These are phyloP conservation scores for Phialophora verrucosa DNA, from an alignment of 2,329 filamentous ascomycete genomes.

Conservation along the genomic window DNA sequence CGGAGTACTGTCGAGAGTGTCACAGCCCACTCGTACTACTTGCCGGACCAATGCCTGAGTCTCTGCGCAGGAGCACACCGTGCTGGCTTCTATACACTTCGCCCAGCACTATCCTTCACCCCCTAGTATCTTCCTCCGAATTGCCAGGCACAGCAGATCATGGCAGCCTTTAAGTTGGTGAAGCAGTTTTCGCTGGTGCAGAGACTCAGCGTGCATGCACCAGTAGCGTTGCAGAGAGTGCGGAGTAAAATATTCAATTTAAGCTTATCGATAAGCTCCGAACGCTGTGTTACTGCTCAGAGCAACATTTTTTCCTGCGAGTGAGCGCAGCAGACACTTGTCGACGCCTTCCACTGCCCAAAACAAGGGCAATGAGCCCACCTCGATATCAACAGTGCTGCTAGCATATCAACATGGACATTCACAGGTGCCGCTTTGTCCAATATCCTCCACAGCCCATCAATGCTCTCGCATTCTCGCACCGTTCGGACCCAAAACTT, in stretches of 20 bases:
- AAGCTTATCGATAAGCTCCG: neutral
- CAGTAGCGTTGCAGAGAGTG: neutral
- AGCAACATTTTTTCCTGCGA: neutral
- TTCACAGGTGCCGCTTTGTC: slow-evolving; percentile 96
- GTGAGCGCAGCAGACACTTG: neutral
- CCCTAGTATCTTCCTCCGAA: neutral
- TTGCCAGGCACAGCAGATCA: too few species aligned
- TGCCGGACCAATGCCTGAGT: too few species aligned
- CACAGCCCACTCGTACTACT: too few species aligned
- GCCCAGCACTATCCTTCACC: neutral
- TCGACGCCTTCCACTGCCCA: neutral
- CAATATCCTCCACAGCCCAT: slow-evolving; percentile 90
- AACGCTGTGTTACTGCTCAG: neutral
- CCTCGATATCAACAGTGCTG: neutral
- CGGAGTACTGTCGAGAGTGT: too few species aligned
- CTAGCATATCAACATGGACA: slow-evolving; percentile 69
- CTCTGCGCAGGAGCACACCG: neutral
- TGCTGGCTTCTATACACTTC: neutral
- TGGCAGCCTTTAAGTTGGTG: too few species aligned
- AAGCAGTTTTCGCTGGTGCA: too few species aligned
- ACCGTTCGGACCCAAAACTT: slow-evolving; percentile 63
- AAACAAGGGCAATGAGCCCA: neutral
- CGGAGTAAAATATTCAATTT: neutral
- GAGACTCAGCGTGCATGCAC: too few species aligned
- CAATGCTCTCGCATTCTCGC: slow-evolving; percentile 92